Evolutionary conservation across 1,284 basidiomycete genomes (phyloP).

Genomic region (Marasmius fiardii): DNA sequence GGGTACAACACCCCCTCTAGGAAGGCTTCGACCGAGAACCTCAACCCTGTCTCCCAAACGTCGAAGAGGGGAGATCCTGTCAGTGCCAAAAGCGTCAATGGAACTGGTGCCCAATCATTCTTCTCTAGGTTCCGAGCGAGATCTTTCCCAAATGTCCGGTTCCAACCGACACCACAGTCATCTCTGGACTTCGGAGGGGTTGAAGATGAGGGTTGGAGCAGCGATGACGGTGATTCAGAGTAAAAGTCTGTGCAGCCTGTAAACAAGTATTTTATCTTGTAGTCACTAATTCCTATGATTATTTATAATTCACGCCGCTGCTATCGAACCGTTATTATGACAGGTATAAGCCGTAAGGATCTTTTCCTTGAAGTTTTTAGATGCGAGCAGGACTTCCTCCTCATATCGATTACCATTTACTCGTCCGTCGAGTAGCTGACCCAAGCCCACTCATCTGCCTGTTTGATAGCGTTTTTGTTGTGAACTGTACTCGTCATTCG

Average conservation of each 20-base stretch:
- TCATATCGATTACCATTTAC: conserved; percentile 19
- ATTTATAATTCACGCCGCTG: too few species aligned
- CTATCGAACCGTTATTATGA: too few species aligned
- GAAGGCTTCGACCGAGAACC: conserved; percentile 30
- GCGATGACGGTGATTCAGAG: conserved; percentile 16
- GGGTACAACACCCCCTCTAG: conserved; percentile 18
- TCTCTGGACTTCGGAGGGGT: conserved; percentile 26
- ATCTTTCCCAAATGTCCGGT: conserved; percentile 44
- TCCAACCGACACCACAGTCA: conserved; percentile 25
- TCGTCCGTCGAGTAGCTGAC: conserved; percentile 27
- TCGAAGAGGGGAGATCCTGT: conserved; percentile 33
- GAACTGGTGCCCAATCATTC: conserved; percentile 13
- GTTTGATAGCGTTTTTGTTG: conserved; percentile 25
- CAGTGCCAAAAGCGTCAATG: conserved; percentile 1
- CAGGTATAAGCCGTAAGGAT: too few species aligned
- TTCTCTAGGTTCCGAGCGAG: conserved; percentile 25
- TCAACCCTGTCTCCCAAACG: conserved; percentile 36
- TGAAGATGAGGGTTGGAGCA: conserved; percentile 51
- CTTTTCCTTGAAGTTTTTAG: conserved; percentile 14
- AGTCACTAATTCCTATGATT: too few species aligned
- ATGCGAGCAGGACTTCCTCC: conserved; percentile 11
- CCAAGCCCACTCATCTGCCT: conserved; percentile 24
- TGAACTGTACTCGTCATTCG: conserved; percentile 24
- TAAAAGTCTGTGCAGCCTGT: too few species aligned
- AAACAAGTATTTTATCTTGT: too few species aligned